A percentile compares a stretch with the other conserved stretches of the same genome.
These are phyloP conservation scores for Radiomyces spectabilis DNA, from an alignment of 192 early-diverging fungal species.

Conservation along the genomic window DNA sequence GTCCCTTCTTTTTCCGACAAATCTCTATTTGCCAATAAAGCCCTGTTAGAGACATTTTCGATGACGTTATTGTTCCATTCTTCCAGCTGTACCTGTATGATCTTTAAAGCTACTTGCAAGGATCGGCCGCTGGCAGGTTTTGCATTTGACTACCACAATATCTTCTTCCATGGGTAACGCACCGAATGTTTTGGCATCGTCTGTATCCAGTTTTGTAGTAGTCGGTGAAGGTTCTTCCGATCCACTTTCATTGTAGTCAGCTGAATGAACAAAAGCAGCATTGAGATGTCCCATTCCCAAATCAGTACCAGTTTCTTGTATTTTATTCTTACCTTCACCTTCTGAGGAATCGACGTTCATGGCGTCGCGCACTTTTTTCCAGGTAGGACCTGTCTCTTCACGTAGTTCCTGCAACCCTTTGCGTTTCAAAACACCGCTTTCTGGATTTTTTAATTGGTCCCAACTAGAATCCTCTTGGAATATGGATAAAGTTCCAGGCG, in stretches of 20 bases:
- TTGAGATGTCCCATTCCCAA: too few relatives aligned
- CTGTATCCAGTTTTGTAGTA: constrained; percentile 25
- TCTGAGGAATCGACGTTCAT: constrained; percentile 6
- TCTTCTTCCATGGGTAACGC: constrained; percentile 55
- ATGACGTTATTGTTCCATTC: not conserved
- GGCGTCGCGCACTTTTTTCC: constrained; percentile 26
- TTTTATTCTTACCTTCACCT: too few relatives aligned
- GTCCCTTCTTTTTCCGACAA: too few relatives aligned
- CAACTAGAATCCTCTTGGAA: constrained; percentile 42
- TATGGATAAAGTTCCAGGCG: constrained; percentile 33
- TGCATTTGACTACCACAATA: constrained; percentile 57
- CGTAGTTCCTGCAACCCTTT: constrained; percentile 19
- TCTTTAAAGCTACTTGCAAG: constrained; percentile 51
- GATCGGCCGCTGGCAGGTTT: constrained; percentile 54
- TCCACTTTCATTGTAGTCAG: constrained; percentile 15
- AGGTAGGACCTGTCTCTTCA: constrained; percentile 18
- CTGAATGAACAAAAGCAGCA: too few relatives aligned
- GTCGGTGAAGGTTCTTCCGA: constrained; percentile 24
- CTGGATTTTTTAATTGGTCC: constrained; percentile 25
- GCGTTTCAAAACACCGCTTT: constrained; percentile 1
- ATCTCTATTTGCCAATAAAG: not conserved
- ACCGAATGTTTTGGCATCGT: constrained; percentile 47
- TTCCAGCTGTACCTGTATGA: constrained; percentile 43
- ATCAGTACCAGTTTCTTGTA: too few relatives aligned
- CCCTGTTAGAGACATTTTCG: not conserved